These are phyloP conservation scores for Aspergillus conjunctus DNA, from an alignment of 495 filamentous ascomycete genomes.

Conservation along the genomic window DNA sequence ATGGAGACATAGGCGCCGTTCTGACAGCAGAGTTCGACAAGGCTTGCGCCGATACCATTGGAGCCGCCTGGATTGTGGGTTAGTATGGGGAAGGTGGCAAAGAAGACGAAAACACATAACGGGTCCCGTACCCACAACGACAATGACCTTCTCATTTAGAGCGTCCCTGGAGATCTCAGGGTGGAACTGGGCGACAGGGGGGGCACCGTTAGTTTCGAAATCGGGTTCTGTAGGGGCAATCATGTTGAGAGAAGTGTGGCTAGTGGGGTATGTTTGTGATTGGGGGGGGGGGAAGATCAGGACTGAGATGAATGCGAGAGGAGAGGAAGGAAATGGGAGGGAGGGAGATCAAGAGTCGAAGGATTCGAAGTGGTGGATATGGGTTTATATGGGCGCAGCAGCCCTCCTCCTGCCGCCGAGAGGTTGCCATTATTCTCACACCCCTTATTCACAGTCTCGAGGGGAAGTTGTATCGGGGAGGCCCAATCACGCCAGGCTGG, in stretches of 20 bases:
- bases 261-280: not conserved
- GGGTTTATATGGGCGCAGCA: not conserved
- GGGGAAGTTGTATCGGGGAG: not conserved
- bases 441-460: not conserved
- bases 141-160: slow-evolving; percentile 25
- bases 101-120: not conserved
- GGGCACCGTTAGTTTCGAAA: slow-evolving; percentile 7
- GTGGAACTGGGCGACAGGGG: slow-evolving; percentile 21
- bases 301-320: not conserved
- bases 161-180: slow-evolving; percentile 15
- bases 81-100: not conserved
- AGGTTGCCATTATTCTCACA: not conserved
- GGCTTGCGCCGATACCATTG: slow-evolving; percentile 57
- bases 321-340: not conserved
- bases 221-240: slow-evolving; percentile 26
- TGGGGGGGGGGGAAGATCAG: not conserved
- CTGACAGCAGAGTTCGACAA: slow-evolving; percentile 48
- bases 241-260: slow-evolving; percentile 17
- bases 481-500: slow-evolving; percentile 2
- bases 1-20: slow-evolving; percentile 50
- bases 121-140: slow-evolving; percentile 24
- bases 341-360: not conserved
- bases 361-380: not conserved
- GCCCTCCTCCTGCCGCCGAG: not conserved
- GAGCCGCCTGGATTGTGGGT: slow-evolving; percentile 45